Evolutionary conservation across 2,329 filamentous ascomycete species (phyloP).

Genomic region (Penicillium sp.): DNA sequence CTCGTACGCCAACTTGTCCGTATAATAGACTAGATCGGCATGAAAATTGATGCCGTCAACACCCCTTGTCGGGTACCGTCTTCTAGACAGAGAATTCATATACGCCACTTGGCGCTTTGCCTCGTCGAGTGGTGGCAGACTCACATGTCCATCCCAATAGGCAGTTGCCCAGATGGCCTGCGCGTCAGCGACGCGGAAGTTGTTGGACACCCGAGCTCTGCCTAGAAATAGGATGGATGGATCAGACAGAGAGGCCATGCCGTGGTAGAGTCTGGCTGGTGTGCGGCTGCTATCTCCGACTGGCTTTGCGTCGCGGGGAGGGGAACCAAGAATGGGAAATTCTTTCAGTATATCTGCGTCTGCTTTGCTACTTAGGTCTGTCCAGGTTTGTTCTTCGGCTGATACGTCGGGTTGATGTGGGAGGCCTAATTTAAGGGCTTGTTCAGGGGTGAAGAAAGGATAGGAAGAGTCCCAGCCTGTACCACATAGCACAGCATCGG

Average conservation of each 20-base stretch:
- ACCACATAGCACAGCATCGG: conserved; percentile 1
- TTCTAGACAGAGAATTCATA: conserved; percentile 9
- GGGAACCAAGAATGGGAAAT: conserved; percentile 3
- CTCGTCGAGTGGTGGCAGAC: conserved; percentile 2
- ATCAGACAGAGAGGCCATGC: conserved; percentile 3
- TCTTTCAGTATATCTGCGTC: not conserved
- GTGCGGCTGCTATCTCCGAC: not conserved
- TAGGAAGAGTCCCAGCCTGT: conserved; percentile 8
- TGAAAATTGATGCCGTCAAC: conserved; percentile 6
- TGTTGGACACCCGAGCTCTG: conserved; percentile 6
- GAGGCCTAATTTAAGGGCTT: conserved; percentile 8
- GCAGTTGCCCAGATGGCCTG: conserved; percentile 9
- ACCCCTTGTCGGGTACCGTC: conserved; percentile 6
- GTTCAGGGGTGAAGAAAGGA: conserved; percentile 1
- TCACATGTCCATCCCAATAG: conserved; percentile 6
- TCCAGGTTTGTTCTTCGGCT: not conserved
- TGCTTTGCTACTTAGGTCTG: not conserved
- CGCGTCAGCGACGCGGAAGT: conserved; percentile 4
- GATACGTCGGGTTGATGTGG: not conserved
- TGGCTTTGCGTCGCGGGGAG: not conserved
- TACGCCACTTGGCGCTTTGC: conserved; percentile 3
- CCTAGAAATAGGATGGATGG: conserved; percentile 3
- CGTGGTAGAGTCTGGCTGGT: conserved; percentile 4
- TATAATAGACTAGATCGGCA: conserved; percentile 10
- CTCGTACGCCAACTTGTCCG: not conserved